phyloP scores from a whole-genome alignment of 345 rosid species.

The Citrus hindsii region DNA sequence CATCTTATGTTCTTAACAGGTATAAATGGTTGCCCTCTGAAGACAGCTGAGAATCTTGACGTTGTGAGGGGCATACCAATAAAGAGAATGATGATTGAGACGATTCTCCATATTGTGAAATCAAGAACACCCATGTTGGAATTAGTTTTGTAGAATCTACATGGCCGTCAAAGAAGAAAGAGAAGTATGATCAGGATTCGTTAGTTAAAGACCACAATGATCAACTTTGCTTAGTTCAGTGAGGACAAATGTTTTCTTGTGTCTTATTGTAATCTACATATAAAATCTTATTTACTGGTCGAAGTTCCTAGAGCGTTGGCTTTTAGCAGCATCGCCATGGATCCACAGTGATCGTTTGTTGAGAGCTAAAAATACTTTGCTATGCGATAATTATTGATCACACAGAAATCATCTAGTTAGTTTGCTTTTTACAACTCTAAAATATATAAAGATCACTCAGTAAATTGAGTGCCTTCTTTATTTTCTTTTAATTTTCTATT shows the following conservation, averaged over 20 bases:
- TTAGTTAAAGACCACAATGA: slow-evolving; percentile 86
- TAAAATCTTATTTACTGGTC: no score
- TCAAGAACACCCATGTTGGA: slow-evolving; percentile 83
- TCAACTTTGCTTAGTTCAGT: slow-evolving; percentile 94
- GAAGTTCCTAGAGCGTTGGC: no score
- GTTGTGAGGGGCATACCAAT: slow-evolving; percentile 68
- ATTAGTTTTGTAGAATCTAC: slow-evolving; percentile 54
- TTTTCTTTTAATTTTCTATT: no score
- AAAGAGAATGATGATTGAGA: slow-evolving; percentile 94
- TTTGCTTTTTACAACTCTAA: no score
- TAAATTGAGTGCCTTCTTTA: no score
- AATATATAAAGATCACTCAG: no score
- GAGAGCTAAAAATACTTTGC: no score
- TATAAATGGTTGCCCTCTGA: slow-evolving; percentile 88
- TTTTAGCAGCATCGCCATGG: no score
- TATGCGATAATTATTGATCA: no score
- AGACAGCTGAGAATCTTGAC: slow-evolving; percentile 73
- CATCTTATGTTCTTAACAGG: slow-evolving; percentile 32
- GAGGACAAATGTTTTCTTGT: slow-evolving; percentile 22
- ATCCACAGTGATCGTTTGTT: no score
- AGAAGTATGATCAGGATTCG: slow-evolving; percentile 71
- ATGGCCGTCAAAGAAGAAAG: slow-evolving; percentile 94
- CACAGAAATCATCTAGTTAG: no score
- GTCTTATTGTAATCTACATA: background rate
- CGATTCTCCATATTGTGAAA: slow-evolving; percentile 99